Conservation (phyloP, 1,139 yeast species). For the Pichia sp. region DNA sequence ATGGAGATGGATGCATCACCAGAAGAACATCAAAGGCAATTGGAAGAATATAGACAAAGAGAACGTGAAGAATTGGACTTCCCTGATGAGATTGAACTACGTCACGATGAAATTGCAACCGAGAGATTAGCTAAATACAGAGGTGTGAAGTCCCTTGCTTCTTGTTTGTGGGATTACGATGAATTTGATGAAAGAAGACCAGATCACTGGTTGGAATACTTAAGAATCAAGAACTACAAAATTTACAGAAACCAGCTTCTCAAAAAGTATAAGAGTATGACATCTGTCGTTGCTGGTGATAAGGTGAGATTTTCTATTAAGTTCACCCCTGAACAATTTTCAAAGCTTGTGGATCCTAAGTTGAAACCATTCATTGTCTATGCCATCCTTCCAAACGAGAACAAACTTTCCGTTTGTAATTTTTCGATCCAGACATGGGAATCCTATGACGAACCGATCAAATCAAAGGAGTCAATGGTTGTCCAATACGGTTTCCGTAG, state of each 20-base stretch:
- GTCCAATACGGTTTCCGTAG: constrained; percentile 95
- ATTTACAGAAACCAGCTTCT: constrained; percentile 65
- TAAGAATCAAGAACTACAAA: constrained; percentile 70
- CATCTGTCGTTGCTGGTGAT: constrained; percentile 62
- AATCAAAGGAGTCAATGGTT: constrained; percentile 68
- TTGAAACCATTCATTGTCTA: constrained; percentile 54
- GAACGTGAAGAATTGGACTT: constrained; percentile 85
- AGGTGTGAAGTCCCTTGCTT: constrained; percentile 77
- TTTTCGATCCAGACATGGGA: constrained; percentile 84
- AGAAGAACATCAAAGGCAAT: constrained; percentile 79
- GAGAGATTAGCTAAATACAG: constrained; percentile 72
- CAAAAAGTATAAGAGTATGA: constrained; percentile 53
- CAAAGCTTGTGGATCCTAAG: constrained; percentile 33
- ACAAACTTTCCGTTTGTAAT: constrained; percentile 75
- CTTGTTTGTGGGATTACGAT: constrained; percentile 82
- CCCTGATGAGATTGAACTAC: constrained; percentile 90
- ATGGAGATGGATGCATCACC: constrained; percentile 50
- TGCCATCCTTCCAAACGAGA: constrained; percentile 79
- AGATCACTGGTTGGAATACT: constrained; percentile 64
- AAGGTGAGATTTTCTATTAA: constrained; percentile 52
- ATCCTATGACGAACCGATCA: constrained; percentile 76
- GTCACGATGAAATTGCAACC: constrained; percentile 67
- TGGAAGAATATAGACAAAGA: constrained; percentile 56
- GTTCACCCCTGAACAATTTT: constrained; percentile 49
- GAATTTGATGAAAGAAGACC: constrained; percentile 72